Evolutionary conservation across 768 basidiomycete genomes (phyloP), one percentile per base, ranked within the genome.

Genomic region (Cystofilobasidium capitatum): DNA sequence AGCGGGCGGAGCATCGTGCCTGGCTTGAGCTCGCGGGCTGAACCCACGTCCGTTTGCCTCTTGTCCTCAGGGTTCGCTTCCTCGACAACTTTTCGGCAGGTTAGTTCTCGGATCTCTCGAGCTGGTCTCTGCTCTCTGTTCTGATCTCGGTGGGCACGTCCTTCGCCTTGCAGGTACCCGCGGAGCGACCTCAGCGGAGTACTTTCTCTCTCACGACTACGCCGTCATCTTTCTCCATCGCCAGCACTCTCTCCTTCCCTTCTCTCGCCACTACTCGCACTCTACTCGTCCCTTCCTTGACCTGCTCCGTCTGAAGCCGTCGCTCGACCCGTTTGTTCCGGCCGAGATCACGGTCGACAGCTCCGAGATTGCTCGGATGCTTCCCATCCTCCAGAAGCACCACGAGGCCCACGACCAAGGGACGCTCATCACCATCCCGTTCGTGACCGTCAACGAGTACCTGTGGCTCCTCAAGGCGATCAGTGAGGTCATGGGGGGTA

Each of bases 171-270:
- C 65, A 89, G 93, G 94, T 62, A 99, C 96, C 24, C 83, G 96
- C 74, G 96, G 96, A 49, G 90, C 96, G 36, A 92, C 94, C 0
- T 98, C 96, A 24, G 94, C 96, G 2, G 96, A 99, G 78, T 96
- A 98, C 79, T 97, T 99, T 76, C 83, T 98, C 69, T 84, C 87
- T 9, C 88, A 87, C 65, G 69, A 73, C 47, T 98, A 98, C 80
- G 92, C 93, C 31, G 96, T 99, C 77, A 91, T 99, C 72, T 99
- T 99, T 80, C 88, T 99, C 84, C 94, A 99, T 77, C 82, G 94
- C 26, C 91, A 96, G 78, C 94, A 96, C 81, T 97, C 93, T 71
- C 83, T 98, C 49, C 91, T 96, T 73, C 96, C 96, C 0, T 99
- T 94, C 81, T 92, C 89, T 75, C 80, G 96, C 58, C 94, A 99